phyloP scores from a whole-genome alignment of 345 rosid genomes.

The Citrus cavaleriei region DNA sequence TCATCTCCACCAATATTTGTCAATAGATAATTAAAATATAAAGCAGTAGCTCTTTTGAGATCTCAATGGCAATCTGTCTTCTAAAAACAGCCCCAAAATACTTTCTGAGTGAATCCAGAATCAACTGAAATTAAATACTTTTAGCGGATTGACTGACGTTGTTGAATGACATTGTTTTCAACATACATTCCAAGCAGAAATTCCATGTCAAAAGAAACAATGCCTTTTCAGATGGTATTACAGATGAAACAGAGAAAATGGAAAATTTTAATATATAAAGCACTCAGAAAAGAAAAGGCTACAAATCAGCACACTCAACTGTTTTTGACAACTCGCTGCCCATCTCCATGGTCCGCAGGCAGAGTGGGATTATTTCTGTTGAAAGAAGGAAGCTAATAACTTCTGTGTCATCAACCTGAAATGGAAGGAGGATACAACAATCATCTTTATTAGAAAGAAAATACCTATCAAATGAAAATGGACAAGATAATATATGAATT shows the following conservation, averaged over 20 bases:
- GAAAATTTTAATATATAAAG: background rate
- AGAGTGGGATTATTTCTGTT: conserved; percentile 87
- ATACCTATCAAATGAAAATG: background rate
- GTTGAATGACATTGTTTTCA: background rate
- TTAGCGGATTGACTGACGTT: background rate
- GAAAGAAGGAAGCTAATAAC: conserved; percentile 97
- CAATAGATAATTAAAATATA: background rate
- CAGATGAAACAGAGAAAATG: background rate
- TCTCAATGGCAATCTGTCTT: background rate
- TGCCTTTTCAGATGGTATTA: background rate
- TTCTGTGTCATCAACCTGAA: conserved; percentile 94
- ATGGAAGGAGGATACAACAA: conserved; percentile 3
- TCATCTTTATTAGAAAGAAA: background rate
- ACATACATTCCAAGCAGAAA: background rate
- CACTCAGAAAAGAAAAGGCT: background rate
- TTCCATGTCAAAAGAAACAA: background rate
- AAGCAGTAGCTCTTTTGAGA: background rate
- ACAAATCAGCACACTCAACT: conserved; percentile 43
- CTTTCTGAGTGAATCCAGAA: background rate
- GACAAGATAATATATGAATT: background rate
- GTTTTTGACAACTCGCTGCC: conserved; percentile 98
- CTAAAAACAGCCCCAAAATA: background rate
- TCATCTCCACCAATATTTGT: background rate
- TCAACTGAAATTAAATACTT: background rate
- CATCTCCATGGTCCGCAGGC: conserved; percentile 98